Base-by-base conservation (phyloP, 2,329 filamentous ascomycete genomes). In the Talaromyces pinophilus region DNA sequence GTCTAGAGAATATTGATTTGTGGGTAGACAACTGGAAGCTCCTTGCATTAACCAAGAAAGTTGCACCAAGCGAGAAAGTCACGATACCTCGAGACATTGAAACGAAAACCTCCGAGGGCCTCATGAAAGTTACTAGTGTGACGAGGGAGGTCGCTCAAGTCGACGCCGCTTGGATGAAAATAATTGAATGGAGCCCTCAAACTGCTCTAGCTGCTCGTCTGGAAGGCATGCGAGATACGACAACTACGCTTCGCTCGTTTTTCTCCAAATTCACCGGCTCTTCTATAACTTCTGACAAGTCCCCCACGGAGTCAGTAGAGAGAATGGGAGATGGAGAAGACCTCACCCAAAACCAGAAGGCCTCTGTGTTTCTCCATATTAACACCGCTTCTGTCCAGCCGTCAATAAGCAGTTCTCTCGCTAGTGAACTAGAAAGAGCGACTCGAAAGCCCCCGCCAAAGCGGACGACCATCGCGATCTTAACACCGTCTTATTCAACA, bases 381-480 rank as follows among this genome's bases (percentile, higher is more conserved):
- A 97, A 91, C 57, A 93, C 93, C 8, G 93, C 94, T 35, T 86
- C 87, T 55, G 88, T 98, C 38, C 86, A 88, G 71, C 96, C 93
- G 0, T 91, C 86, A 57, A 88, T 97, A 0, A 83, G 86, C 22
- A 81, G 86, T 35, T 87, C 84, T 46, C 92, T 98, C 72, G 88
- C 92, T 2, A 85, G 89, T 1, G 96, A 99, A 76, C 86, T 99
- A 11, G 93, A 98, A 80, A 88, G 96, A 68, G 95, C 96, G 17
- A 99, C 96, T 0, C 97, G 98, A 80, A 99, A 99, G 74, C 92
- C 93, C 2, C 95, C 96, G 0, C 95, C 95, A 0, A 97, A 92
- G 75, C 86, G 86, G 11, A 96, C 95, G 0, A 92, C 88, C 62
- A 86, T 99, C 30, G 90, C 94, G 6, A 91, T 98, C 40, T 80